A percentile compares a stretch with the other conserved stretches of the same genome.
Conservation (phyloP, 352 stramenopile genomes). For the Phytophthora pluvialis region DNA sequence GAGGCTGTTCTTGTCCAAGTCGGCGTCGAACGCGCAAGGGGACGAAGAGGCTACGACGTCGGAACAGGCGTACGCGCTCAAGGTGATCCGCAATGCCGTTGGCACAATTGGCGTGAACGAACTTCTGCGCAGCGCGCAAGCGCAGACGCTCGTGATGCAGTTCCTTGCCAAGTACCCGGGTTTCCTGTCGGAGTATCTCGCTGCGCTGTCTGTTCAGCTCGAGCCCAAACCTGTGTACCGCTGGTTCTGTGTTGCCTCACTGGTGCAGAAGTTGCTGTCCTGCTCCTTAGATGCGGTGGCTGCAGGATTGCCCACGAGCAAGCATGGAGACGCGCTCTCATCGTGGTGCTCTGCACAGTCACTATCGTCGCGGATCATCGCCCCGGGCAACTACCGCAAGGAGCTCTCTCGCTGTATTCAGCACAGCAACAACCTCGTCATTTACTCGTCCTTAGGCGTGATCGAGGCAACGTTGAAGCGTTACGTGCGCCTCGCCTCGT, state of each 20-base stretch:
- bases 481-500: conserved; percentile 47
- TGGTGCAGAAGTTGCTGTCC: conserved; percentile 73
- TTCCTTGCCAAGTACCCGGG: conserved; percentile 73
- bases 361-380: conserved; percentile 66
- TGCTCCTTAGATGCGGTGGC: conserved; percentile 53
- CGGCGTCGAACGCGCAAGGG: conserved; percentile 9
- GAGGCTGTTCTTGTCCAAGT: conserved; percentile 56
- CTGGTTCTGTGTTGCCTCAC: conserved; percentile 79
- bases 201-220: conserved; percentile 62
- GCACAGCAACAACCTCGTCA: conserved; percentile 73
- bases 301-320: conserved; percentile 25
- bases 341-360: conserved; percentile 58
- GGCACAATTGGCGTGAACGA: conserved; percentile 71
- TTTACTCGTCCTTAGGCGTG: conserved; percentile 76
- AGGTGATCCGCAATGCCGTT: conserved; percentile 74
- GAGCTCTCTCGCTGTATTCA: conserved; percentile 85
- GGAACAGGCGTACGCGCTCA: conserved; percentile 54
- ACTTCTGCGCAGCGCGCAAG: conserved; percentile 53
- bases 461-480: conserved; percentile 67
- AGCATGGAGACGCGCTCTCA: conserved; percentile 18
- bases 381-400: conserved; percentile 76
- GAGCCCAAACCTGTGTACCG: conserved; percentile 77
- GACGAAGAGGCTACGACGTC: conserved; percentile 41
- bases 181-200: conserved; percentile 64
- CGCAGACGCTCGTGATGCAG: conserved; percentile 58